Base-by-base conservation (phyloP, 208 protist species). In the Leishmania martiniquensis region DNA sequence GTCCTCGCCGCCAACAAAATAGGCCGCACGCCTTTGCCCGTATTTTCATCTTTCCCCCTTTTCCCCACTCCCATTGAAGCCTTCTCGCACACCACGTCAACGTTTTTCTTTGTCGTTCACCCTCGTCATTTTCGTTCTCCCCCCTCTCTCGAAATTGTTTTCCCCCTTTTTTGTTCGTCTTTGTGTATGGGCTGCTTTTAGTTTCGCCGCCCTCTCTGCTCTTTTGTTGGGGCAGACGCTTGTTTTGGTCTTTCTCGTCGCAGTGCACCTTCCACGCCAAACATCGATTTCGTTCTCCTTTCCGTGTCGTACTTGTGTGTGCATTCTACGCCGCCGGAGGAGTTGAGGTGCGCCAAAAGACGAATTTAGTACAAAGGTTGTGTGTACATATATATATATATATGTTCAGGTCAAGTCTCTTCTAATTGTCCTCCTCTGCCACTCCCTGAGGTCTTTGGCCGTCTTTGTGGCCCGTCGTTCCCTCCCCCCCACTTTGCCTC, bases 101-200 rank as follows among this genome's bases (percentile, higher is more conserved):
- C 60, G 34, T 20, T 66, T n/a, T 66, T 66, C 44, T 59, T 71
- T 71, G 32, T 49, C 34, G 37, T 47, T 20, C 59, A 44, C 44
- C 60, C 29, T 62, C 37, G n/a, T 44, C 22, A 52, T 62, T 10
- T 71, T 39, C 34, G 37, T 54, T 12, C 37, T 17, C 29, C 57
- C 34, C 72, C 20, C 49, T 74, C 49, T 74, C 52, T 49, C 45
- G 54, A n/a, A 54, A 60, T 59, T 51, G 59, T 71, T 62, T 78
- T 72, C 45, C 70, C 57, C n/a, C 70, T 81, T 22, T 71, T 6
- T 81, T 74, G 9, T 66, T 37, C 20, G 17, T 42, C 5, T n/a
- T n/a, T n/a, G n/a, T n/a, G n/a, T n/a, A n/a, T n/a, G n/a, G n/a
- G n/a, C n/a, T n/a, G n/a, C 22, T 17, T 59, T 59, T 7, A 59